Evolutionary conservation across 305 asterid species (phyloP).

Genomic region (Plantago lanceolata): DNA sequence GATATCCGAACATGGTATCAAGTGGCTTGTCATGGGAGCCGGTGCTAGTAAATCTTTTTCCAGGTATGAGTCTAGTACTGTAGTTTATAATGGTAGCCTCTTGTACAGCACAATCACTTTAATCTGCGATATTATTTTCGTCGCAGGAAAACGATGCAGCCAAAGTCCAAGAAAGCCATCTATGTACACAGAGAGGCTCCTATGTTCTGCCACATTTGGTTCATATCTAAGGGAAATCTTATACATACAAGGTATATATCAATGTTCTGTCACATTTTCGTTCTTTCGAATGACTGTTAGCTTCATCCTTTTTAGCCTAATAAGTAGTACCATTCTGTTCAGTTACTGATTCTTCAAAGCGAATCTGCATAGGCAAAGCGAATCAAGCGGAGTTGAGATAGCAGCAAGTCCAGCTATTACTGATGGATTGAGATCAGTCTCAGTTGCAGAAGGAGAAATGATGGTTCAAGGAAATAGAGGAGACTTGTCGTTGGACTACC

Average conservation of each 20-base stretch:
- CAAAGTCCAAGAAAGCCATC: slow-evolving; percentile 76
- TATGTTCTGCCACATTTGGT: slow-evolving; percentile 67
- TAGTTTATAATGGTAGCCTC: too few species aligned
- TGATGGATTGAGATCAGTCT: slow-evolving; percentile 40
- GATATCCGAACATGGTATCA: slow-evolving; percentile 47
- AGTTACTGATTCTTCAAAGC: slow-evolving; percentile 7
- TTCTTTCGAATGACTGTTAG: too few species aligned
- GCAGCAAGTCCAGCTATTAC: slow-evolving; percentile 38
- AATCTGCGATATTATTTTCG: background rate
- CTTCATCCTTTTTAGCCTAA: background rate
- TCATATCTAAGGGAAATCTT: slow-evolving; percentile 76
- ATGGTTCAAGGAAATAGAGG: background rate
- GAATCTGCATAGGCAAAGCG: slow-evolving; percentile 41
- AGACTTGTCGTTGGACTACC: too few species aligned
- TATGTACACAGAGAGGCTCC: slow-evolving; percentile 69
- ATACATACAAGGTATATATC: slow-evolving; percentile 57
- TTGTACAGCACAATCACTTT: too few species aligned
- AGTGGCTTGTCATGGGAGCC: slow-evolving; percentile 86
- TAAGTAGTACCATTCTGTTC: slow-evolving; percentile 3
- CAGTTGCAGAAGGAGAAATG: slow-evolving; percentile 37
- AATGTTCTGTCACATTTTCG: too few species aligned
- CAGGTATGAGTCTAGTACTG: slow-evolving; percentile 33
- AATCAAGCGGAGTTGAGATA: slow-evolving; percentile 25
- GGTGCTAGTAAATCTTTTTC: slow-evolving; percentile 70
- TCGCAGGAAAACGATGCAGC: slow-evolving; percentile 75